phyloP scores from a whole-genome alignment of 495 filamentous ascomycete species.

The Friedmanniomyces endolithicus region DNA sequence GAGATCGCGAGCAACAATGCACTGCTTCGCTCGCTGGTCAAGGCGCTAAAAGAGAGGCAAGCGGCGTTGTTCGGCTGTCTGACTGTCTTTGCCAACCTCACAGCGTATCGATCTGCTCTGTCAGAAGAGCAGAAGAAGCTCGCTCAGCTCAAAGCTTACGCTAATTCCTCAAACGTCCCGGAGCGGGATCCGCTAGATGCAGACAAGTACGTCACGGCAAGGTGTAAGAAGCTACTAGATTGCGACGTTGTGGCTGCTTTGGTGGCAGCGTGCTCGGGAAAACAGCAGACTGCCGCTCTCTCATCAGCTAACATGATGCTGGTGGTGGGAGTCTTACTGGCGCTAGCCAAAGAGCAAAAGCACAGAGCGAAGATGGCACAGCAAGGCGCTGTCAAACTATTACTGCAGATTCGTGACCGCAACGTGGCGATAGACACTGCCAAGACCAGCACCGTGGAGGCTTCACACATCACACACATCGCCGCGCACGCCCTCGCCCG shows the following conservation, averaged over 20 bases:
- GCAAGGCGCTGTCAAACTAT: constrained; percentile 76
- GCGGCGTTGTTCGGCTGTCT: constrained; percentile 69
- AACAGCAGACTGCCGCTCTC: constrained; percentile 33
- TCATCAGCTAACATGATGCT: constrained; percentile 52
- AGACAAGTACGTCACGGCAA: constrained; percentile 58
- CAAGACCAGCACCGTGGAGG: constrained; percentile 25
- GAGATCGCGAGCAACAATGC: constrained; percentile 50
- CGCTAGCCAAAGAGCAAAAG: constrained; percentile 56
- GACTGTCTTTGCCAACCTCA: constrained; percentile 72
- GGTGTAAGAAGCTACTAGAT: constrained; percentile 66
- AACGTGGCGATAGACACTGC: constrained; percentile 24
- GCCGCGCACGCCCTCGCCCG: constrained; percentile 82
- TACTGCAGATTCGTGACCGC: constrained; percentile 50
- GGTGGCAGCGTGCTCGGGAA: constrained; percentile 45
- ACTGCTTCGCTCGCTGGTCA: constrained; percentile 56
- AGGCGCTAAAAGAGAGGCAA: constrained; percentile 45
- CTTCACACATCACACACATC: constrained; percentile 41
- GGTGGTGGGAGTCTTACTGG: constrained; percentile 61
- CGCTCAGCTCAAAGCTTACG: constrained; percentile 80
- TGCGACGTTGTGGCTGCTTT: constrained; percentile 63
- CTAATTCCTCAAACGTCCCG: constrained; percentile 57
- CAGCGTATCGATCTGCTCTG: constrained; percentile 60
- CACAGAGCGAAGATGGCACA: constrained; percentile 71
- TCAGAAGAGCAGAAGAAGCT: constrained; percentile 89
- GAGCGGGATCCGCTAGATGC: constrained; percentile 56